Conservation (phyloP, 805 yeast species). For the Saccharomycopsis selenospora region DNA sequence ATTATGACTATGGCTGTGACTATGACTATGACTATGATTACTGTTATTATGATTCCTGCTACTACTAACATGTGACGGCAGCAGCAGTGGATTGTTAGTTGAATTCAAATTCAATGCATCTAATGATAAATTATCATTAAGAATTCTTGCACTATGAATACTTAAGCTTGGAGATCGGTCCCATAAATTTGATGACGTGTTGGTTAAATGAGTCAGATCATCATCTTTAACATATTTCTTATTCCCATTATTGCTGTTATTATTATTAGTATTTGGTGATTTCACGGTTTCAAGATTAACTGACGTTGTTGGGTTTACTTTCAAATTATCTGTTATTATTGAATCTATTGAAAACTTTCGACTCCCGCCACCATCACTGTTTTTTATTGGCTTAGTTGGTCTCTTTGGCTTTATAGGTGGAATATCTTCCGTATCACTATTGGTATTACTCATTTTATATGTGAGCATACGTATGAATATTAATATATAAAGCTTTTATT, state of each 20-base stretch:
- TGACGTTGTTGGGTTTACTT: slow-evolving; percentile 14
- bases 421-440: not conserved
- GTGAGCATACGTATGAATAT: too few species aligned
- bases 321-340: slow-evolving; percentile 2
- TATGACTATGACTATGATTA: not conserved
- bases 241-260: slow-evolving; percentile 6
- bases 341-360: not conserved
- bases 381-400: not conserved
- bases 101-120: not conserved
- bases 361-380: not conserved
- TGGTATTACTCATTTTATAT: not conserved
- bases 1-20: not conserved
- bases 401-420: not conserved
- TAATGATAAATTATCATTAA: not conserved
- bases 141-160: slow-evolving; percentile 1
- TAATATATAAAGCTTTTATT: too few species aligned
- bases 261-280: slow-evolving; percentile 10
- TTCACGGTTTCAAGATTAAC: slow-evolving; percentile 16
- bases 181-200: not conserved
- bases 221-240: not conserved
- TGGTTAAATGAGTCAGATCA: too few species aligned
- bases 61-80: too few species aligned
- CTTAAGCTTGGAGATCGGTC: not conserved
- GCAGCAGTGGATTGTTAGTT: not conserved
- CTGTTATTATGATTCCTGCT: not conserved